Evolutionary conservation across 2,329 filamentous ascomycete species (phyloP), one percentile per base, ranked within the genome.

Genomic region (Trichoderma aggressivum): DNA sequence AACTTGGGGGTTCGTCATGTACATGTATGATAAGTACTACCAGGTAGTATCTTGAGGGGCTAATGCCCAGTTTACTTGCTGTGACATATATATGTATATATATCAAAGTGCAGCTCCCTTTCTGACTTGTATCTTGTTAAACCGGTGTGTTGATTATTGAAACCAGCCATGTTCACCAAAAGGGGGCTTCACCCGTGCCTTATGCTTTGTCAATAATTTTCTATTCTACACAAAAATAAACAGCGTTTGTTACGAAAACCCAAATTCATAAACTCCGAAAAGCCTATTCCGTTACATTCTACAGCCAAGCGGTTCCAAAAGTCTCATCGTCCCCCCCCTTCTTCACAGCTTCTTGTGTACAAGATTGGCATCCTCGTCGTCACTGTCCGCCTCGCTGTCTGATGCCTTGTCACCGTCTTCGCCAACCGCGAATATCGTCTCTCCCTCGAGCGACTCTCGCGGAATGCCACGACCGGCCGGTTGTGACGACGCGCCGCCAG

Each of bases 391-490:
- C 43, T 61, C 58, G 30, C 63, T 65, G 70, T 93, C 92, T 18
- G 91, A 94, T 85, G 94, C 95, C 78, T 91, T 93, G 78, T 96
- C 94, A 1, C 85, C 88, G 70, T 92, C 91, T 76, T 97, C 94
- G 12, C 94, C 95, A 12, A 98, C 93, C 1, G 95, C 95, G 77
- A 98, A 98, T 73, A 98, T 97, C 0, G 94, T 97, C 82, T 98
- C 96, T 12, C 94, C 94, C 73, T 98, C 94, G 39, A 89, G 80
- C 2, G 87, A 89, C 70, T 88, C 85, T 18, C 87, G 82, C 18
- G 83, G 83, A 84, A 76, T 88, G 80, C 71, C 77, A 56, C 79
- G 74, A 26, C 70, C 74, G 24, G 75, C 69, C 53, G 75, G 70
- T 43, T 71, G 75, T 36, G 74, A 63, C 30, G 78, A 75, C 26